phyloP scores from a whole-genome alignment of 352 stramenopile species.

The Pseudoperonospora humuli region DNA sequence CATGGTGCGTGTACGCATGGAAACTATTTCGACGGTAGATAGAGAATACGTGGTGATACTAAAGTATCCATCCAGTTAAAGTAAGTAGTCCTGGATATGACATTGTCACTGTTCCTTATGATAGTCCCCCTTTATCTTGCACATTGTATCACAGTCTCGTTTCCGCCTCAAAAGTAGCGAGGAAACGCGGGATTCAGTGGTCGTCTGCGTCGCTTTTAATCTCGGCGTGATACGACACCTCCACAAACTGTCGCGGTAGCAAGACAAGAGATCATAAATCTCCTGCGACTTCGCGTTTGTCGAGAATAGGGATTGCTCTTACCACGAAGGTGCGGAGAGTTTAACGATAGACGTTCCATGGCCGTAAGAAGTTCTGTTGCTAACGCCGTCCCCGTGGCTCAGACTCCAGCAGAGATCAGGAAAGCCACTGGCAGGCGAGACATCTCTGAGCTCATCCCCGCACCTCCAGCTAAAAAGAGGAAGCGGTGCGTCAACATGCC shows the following conservation, averaged over 20 bases:
- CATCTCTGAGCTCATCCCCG: constrained; percentile 22
- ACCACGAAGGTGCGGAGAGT: constrained; percentile 30
- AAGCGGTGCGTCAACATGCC: constrained; percentile 34
- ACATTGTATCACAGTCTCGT: constrained; percentile 13
- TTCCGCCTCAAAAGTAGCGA: not conserved
- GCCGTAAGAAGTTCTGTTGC: constrained; percentile 10
- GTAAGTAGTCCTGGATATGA: no score
- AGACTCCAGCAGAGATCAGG: constrained; percentile 25
- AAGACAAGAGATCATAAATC: constrained; percentile 8
- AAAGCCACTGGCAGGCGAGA: constrained; percentile 26
- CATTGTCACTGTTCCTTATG: no score
- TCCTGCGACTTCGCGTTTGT: constrained; percentile 4
- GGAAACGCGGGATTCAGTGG: no score
- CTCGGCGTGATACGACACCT: no score
- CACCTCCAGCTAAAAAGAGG: constrained; percentile 31
- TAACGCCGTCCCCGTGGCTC: constrained; percentile 17
- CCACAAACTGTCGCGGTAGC: not conserved
- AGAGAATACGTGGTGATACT: no score
- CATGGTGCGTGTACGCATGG: no score
- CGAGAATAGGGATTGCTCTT: constrained; percentile 11
- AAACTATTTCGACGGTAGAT: no score
- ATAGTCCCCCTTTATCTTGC: constrained; percentile 18
- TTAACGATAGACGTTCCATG: constrained; percentile 7
- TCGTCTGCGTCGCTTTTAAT: no score
- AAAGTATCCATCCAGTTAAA: no score